A percentile compares a stretch with the other conserved stretches of the same genome.
Conservation (phyloP, 2,329 filamentous ascomycete species). For the Penicillium sp. region DNA sequence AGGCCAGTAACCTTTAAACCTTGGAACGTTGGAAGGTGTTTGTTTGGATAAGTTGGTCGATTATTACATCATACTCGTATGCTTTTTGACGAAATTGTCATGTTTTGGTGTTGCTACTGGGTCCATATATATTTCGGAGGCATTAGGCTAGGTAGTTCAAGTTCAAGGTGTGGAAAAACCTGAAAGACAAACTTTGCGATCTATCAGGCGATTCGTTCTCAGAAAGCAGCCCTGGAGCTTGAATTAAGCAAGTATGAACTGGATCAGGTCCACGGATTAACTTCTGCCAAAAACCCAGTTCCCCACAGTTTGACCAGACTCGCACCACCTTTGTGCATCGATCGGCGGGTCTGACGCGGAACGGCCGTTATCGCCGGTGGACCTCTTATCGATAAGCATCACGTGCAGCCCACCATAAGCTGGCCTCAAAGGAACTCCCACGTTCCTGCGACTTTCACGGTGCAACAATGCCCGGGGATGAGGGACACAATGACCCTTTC, state of each 20-base stretch:
- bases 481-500: constrained; percentile 35
- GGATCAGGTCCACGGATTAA: not conserved
- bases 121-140: no score
- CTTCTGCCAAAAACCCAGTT: not conserved
- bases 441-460: constrained; percentile 22
- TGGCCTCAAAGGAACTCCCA: constrained; percentile 25
- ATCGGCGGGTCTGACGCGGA: constrained; percentile 1
- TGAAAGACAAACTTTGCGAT: no score
- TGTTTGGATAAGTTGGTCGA: no score
- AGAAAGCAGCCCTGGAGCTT: no score
- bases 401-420: constrained; percentile 20
- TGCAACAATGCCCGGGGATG: constrained; percentile 45
- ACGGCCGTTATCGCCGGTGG: not conserved
- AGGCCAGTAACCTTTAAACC: no score
- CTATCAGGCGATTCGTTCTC: no score
- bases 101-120: no score
- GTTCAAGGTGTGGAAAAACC: no score
- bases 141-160: no score
- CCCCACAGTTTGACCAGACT: not conserved
- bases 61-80: no score
- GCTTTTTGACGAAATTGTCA: no score
- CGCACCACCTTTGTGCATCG: not conserved
- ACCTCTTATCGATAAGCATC: constrained; percentile 23
- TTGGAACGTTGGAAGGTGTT: no score
- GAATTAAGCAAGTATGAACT: not conserved